Base-by-base conservation (phyloP, 2,329 filamentous ascomycete genomes). In the Paecilomyces variotii region DNA sequence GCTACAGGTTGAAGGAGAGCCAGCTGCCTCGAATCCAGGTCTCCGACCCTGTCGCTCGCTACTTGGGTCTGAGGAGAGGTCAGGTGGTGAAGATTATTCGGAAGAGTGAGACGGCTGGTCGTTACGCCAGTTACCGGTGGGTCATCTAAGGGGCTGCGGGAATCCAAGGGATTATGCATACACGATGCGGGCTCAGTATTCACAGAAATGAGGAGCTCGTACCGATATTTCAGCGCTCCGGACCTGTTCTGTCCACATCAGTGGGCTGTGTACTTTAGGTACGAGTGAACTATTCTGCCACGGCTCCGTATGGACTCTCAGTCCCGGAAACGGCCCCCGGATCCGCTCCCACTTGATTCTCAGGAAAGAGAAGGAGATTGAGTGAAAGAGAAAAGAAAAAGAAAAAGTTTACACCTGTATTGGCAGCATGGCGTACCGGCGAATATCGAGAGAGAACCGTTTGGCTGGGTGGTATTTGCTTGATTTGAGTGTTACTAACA, bases 51-150 rank as follows among this genome's bases (percentile, higher is more conserved):
- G 91, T 99, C 56, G 90, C 94, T 27, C 87, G 89, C 68, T 99
- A 97, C 74, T 79, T 97, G 57, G 94, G 94, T 11, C 79, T 99
- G 72, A 88, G 89, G 79, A 84, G 92, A 71, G 91, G 92, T 2
- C 90, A 97, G 76, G 92, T 99, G 2, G 94, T 99, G 69, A 99
- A 99, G 84, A 99, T 99, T 68, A 97, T 99, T 69, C 83, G 94
- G 64, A 92, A 88, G 74, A 92, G 88, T 71, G 94, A 97, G 81
- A 99, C 94, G 58, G 94, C 94, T 12, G 94, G 94, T 61, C 84
- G 94, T 56, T 99, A 99, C 77, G 94, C 94, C 54, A 96, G 91
- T 84, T 99, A 99, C 77, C 82, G 93, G 67, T 87, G 84, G 84
- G 83, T 80, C 34, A 79, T 79, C 57, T 80, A 70, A 70, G 56